phyloP scores from a whole-genome alignment of 2,329 filamentous ascomycete species.

The Colletotrichum zoysiae region DNA sequence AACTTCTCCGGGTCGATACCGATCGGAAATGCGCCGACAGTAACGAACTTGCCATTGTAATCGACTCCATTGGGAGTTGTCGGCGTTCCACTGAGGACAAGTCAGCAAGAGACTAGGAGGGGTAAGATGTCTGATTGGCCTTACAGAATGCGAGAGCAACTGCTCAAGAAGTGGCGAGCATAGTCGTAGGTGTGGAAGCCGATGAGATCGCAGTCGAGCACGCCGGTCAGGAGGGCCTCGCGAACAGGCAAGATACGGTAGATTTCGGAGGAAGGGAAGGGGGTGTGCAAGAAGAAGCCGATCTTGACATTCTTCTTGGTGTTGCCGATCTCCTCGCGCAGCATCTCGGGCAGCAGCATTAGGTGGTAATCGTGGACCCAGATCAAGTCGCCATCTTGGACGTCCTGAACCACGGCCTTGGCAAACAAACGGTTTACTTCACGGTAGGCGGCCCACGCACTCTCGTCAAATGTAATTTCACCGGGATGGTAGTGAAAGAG shows the following conservation, averaged over 20 bases:
- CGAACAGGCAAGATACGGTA: constrained; percentile 95
- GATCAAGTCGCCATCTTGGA: constrained; percentile 92
- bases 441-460: constrained; percentile 91
- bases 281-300: constrained; percentile 97
- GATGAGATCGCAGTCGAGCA: constrained; percentile 93
- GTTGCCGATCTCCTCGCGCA: constrained; percentile 87
- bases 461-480: constrained; percentile 98
- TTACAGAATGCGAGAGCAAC: constrained; percentile 92
- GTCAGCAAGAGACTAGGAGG: constrained; percentile 3
- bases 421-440: constrained; percentile 95
- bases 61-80: constrained; percentile 96
- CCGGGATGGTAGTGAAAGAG: constrained; percentile 99
- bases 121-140: constrained; percentile 45
- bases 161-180: constrained; percentile 96
- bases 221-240: constrained; percentile 86
- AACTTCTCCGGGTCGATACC: constrained; percentile 99
- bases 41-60: constrained; percentile 88
- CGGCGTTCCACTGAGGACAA: constrained; percentile 64
- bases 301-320: constrained; percentile 94
- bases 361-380: constrained; percentile 99
- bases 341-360: constrained; percentile 96
- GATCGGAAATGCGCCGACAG: constrained; percentile 95
- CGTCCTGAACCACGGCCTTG: constrained; percentile 85
- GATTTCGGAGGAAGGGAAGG: constrained; percentile 96
- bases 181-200: constrained; percentile 99